A percentile compares a stretch with the other conserved stretches of the same genome.
Conservation (phyloP, 1,139 yeast genomes). For the Lodderomyces pseudojiufengensis region DNA sequence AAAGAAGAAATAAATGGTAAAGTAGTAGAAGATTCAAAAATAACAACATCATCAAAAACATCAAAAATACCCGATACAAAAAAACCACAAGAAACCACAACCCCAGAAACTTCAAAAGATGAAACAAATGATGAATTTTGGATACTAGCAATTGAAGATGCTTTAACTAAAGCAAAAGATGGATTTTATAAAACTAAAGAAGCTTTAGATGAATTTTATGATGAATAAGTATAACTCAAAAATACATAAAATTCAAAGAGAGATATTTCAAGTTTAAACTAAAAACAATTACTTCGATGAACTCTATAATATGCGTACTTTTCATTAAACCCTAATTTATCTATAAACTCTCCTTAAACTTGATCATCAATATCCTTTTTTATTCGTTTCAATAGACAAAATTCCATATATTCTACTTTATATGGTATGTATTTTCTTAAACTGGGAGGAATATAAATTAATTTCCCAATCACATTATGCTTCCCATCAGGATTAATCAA, state of each 20-base stretch:
- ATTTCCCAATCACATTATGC: constrained; percentile 40
- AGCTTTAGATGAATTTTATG: constrained; percentile 59
- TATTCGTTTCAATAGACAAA: constrained; percentile 35
- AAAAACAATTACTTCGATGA: too few relatives aligned
- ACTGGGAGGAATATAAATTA: constrained; percentile 41
- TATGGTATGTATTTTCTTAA: constrained; percentile 23
- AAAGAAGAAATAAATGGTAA: not conserved
- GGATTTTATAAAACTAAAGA: constrained; percentile 55
- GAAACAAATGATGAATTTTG: constrained; percentile 40
- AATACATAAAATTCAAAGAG: too few relatives aligned
- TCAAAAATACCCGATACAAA: constrained; percentile 15
- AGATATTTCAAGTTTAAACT: too few relatives aligned
- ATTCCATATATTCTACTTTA: constrained; percentile 40
- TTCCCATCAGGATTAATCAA: constrained; percentile 48
- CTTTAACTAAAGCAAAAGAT: constrained; percentile 53
- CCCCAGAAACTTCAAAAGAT: constrained; percentile 7
- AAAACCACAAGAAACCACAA: constrained; percentile 6
- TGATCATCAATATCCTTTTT: not conserved
- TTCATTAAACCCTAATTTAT: too few relatives aligned
- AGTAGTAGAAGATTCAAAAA: not conserved
- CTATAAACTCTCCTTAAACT: not conserved
- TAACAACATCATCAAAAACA: not conserved
- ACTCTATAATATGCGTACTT: too few relatives aligned
- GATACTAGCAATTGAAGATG: constrained; percentile 50
- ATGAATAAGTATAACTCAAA: too few relatives aligned